phyloP scores from a whole-genome alignment of 73 alveolate genomes.

The Paramecium caudatum region DNA sequence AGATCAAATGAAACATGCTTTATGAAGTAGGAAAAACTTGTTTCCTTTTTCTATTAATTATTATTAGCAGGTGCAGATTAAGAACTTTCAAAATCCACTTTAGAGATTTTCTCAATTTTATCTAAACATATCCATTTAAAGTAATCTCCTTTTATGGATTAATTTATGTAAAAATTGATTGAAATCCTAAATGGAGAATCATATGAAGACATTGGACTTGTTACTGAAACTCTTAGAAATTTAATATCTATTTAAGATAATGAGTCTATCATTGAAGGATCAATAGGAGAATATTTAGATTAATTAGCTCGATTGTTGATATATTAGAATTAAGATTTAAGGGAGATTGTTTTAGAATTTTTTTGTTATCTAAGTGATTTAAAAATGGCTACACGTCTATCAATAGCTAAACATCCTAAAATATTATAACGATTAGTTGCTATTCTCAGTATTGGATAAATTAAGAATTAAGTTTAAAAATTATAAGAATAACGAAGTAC shows the following conservation, averaged over 20 bases:
- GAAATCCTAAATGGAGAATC: slow-evolving; percentile 77
- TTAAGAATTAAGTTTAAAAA: slow-evolving; percentile 13
- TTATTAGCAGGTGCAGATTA: slow-evolving; percentile 58
- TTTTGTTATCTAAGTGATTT: slow-evolving; percentile 73
- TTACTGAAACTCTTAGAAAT: slow-evolving; percentile 69
- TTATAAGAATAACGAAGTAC: not conserved
- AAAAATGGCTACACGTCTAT: slow-evolving; percentile 74
- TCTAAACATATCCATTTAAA: slow-evolving; percentile 68
- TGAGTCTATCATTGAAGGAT: slow-evolving; percentile 62
- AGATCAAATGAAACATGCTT: slow-evolving; percentile 71
- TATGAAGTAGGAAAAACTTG: slow-evolving; percentile 63
- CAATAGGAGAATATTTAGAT: slow-evolving; percentile 50
- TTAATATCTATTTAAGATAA: slow-evolving; percentile 70
- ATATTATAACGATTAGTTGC: slow-evolving; percentile 68
- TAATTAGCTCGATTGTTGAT: slow-evolving; percentile 70
- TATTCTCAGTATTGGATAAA: slow-evolving; percentile 55
- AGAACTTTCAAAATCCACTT: slow-evolving; percentile 49
- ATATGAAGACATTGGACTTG: slow-evolving; percentile 68
- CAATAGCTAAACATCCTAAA: slow-evolving; percentile 73
- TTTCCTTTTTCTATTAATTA: slow-evolving; percentile 58
- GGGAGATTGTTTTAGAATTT: slow-evolving; percentile 72
- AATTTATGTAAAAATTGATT: slow-evolving; percentile 37
- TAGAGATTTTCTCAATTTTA: slow-evolving; percentile 68
- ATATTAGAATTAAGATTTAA: slow-evolving; percentile 62
- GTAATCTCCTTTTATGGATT: not conserved